Evolutionary conservation across 140 eudicot species (phyloP), one percentile per base, ranked within the genome.

Genomic region (Cichorium intybus): DNA sequence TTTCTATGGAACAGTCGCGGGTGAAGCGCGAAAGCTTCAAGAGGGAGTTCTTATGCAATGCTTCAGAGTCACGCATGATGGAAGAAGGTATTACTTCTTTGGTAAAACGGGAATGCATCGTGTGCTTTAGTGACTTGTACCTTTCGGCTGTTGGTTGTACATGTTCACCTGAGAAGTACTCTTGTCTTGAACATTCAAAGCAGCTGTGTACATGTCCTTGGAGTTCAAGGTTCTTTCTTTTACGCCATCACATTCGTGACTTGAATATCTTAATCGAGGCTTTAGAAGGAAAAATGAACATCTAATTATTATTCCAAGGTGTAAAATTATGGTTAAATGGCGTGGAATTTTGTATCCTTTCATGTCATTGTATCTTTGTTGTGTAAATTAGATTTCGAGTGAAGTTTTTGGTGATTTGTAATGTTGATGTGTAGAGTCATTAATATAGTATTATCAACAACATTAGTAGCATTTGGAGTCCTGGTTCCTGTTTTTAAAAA

Each of bases 181-280:
- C 98, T 23, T 92, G 98, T 56, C 89, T 83, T 7, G 72, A 72
- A 48, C 97, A 91, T 62, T 77, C 95, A n/a, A 87, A 87, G 76
- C 81, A 66, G 49, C 62, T 87, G 33, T 91, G 97, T 63, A 53
- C 73, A 7, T 91, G 97, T 73, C 60, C 88, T 22, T 85, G 88
- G 95, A 76, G 78, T 39, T 74, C 67, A 51, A 81, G 80, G 69
- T 33, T 65, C 60, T 76, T 87, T 47, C 74, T 78, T 49, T 66
- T 77, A 43, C 88, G 95, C 8, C 63, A 82, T 68, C 63, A 64
- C 26, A 79, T 79, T 23, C 21, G 27, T 10, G 96, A 91, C 52
- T 77, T 91, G 71, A 51, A 85, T 48, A 34, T 56, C 24, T 75
- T 91, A 6, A 77, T 78, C 22, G 80, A 82, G 62, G 87, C 86